Evolutionary conservation across 148 eudicot genomes (phyloP).

Genomic region (Fallopia convolvulus): DNA sequence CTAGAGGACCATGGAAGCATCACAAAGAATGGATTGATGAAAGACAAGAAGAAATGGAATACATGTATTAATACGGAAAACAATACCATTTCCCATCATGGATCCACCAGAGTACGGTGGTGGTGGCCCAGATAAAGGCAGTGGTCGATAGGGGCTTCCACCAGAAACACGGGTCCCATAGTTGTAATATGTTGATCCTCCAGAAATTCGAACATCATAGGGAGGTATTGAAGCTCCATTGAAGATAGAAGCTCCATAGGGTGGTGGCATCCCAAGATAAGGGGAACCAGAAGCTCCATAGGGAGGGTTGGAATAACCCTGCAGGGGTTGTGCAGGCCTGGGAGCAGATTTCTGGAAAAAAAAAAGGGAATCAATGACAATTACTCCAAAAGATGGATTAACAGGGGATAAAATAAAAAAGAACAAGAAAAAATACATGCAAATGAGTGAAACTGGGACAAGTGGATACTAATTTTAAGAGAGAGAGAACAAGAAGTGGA

Average conservation of each 20-base stretch:
- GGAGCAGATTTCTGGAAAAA: conserved; percentile 62
- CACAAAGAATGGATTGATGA: not conserved
- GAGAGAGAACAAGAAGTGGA: not conserved
- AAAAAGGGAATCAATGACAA: not conserved
- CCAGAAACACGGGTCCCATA: conserved; percentile 70
- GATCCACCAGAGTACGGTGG: conserved; percentile 73
- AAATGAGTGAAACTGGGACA: not conserved
- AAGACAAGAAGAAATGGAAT: not conserved
- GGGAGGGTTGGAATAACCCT: conserved; percentile 56
- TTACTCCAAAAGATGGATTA: not conserved
- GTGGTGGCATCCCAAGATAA: conserved; percentile 73
- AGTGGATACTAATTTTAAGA: not conserved
- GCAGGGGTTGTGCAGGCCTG: conserved; percentile 62
- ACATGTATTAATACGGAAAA: not conserved
- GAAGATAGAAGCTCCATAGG: conserved; percentile 76
- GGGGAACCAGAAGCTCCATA: conserved; percentile 82
- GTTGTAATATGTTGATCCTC: conserved; percentile 72
- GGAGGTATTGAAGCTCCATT: conserved; percentile 70
- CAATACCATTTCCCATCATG: conserved; percentile 50
- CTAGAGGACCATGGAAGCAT: not conserved
- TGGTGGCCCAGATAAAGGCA: conserved; percentile 61
- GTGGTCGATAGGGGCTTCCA: conserved; percentile 78
- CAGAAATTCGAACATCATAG: conserved; percentile 70
- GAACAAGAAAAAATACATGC: not conserved
- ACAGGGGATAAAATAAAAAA: not conserved